Percentiles rank a stretch among this genome's conserved stretches.
These are phyloP conservation scores for Neurospora africana DNA, from an alignment of 495 filamentous ascomycete species.

Conservation along the genomic window DNA sequence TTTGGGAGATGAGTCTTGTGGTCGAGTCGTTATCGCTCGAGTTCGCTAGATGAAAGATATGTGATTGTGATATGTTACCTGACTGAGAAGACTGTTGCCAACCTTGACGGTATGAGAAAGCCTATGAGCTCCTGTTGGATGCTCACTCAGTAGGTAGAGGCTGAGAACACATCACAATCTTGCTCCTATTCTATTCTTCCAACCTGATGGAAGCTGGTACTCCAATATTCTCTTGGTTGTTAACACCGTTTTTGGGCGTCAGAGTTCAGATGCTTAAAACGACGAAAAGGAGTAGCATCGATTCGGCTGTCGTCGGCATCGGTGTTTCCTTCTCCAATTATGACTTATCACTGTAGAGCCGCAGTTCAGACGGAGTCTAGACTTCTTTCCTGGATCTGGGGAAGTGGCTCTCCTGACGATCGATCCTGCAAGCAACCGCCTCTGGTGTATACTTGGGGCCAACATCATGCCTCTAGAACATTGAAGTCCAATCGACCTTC, in stretches of 20 bases:
- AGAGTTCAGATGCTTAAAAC: not conserved
- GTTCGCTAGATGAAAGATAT: too few species aligned
- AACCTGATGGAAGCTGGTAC: not conserved
- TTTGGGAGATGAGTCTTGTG: not conserved
- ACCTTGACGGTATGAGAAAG: not conserved
- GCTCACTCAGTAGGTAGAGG: not conserved
- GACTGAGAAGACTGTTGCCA: not conserved
- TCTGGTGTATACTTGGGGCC: not conserved
- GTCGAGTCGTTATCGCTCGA: not conserved
- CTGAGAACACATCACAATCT: not conserved
- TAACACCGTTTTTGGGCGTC: not conserved
- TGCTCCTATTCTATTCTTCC: not conserved
- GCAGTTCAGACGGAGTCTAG: not conserved
- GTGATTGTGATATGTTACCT: not conserved
- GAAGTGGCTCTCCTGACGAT: not conserved
- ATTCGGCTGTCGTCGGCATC: not conserved
- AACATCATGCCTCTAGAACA: not conserved
- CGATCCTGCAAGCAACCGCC: not conserved
- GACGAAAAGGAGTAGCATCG: not conserved
- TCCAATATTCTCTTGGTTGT: not conserved
- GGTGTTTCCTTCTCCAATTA: not conserved
- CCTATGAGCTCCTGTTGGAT: not conserved
- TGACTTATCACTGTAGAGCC: not conserved
- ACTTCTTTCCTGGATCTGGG: not conserved
- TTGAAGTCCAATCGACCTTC: not conserved